These are phyloP conservation scores for Karstenula rhodostoma DNA, from an alignment of 2,329 filamentous ascomycete genomes.

Conservation along the genomic window DNA sequence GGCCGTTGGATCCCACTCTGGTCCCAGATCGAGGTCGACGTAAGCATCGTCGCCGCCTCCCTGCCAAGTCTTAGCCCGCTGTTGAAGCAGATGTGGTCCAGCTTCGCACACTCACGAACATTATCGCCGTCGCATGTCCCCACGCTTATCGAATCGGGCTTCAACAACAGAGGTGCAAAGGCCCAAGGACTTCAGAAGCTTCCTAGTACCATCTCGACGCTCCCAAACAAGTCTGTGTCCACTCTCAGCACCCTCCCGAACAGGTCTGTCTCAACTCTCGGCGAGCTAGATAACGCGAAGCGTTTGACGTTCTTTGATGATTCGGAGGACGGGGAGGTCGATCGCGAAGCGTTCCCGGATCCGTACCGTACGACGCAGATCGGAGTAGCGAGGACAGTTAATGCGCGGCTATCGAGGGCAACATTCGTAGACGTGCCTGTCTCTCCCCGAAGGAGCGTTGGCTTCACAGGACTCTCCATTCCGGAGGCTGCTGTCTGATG, in stretches of 20 bases:
- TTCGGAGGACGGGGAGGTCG: slow-evolving; percentile 5
- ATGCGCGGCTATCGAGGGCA: slow-evolving; percentile 6
- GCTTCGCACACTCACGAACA: slow-evolving; percentile 16
- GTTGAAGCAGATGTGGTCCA: slow-evolving; percentile 30
- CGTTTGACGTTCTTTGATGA: slow-evolving; percentile 14
- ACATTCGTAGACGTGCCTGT: slow-evolving; percentile 9
- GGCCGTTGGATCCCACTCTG: slow-evolving; percentile 41
- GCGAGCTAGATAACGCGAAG: background rate
- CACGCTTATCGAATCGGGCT: slow-evolving; percentile 20
- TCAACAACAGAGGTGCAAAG: background rate
- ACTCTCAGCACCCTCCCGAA: background rate
- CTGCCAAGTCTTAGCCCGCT: slow-evolving; percentile 37
- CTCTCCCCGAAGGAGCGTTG: slow-evolving; percentile 1
- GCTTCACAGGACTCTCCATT: background rate
- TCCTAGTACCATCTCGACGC: slow-evolving; percentile 8
- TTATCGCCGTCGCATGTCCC: slow-evolving; percentile 24
- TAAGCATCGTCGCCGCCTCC: slow-evolving; percentile 38
- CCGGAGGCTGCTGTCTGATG: background rate
- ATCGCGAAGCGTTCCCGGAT: slow-evolving; percentile 6
- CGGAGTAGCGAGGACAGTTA: slow-evolving; percentile 9
- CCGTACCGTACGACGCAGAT: background rate
- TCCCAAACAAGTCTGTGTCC: slow-evolving; percentile 2
- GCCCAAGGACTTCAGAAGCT: slow-evolving; percentile 6
- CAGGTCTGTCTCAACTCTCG: background rate
- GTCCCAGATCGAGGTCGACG: slow-evolving; percentile 43